phyloP scores from a whole-genome alignment of 2,329 filamentous ascomycete genomes.

The Escovopsis weberi region DNA sequence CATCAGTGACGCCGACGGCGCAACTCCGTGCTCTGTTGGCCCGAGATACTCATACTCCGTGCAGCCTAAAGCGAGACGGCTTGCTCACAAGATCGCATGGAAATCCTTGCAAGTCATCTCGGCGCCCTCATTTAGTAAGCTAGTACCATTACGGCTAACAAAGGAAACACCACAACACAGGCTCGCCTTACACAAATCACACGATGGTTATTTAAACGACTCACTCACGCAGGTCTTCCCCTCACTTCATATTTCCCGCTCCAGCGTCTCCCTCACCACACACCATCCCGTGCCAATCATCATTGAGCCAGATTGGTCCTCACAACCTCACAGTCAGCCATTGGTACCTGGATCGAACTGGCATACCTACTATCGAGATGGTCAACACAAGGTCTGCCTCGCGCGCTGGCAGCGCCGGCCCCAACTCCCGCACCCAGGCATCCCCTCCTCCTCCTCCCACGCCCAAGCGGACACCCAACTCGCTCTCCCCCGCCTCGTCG shows the following conservation, averaged over 20 bases:
- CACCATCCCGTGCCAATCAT: neutral
- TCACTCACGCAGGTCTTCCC: no score
- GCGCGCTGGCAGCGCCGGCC: constrained; percentile 16
- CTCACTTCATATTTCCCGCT: neutral
- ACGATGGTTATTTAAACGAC: neutral
- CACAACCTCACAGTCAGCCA: neutral
- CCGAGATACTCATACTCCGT: no score
- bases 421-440: constrained; percentile 9
- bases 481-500: constrained; percentile 6
- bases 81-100: no score
- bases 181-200: neutral
- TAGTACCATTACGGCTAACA: no score
- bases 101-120: neutral
- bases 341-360: no score
- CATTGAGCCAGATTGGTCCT: no score
- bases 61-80: no score
- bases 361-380: constrained; percentile 12
- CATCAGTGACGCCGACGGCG: no score
- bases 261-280: neutral
- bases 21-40: no score
- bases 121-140: neutral
- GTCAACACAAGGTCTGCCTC: constrained; percentile 24
- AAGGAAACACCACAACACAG: neutral
- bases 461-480: constrained; percentile 3
- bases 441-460: constrained; percentile 3